Conservation (phyloP, 2,329 filamentous ascomycete genomes). For the Fusarium zealandicum region DNA sequence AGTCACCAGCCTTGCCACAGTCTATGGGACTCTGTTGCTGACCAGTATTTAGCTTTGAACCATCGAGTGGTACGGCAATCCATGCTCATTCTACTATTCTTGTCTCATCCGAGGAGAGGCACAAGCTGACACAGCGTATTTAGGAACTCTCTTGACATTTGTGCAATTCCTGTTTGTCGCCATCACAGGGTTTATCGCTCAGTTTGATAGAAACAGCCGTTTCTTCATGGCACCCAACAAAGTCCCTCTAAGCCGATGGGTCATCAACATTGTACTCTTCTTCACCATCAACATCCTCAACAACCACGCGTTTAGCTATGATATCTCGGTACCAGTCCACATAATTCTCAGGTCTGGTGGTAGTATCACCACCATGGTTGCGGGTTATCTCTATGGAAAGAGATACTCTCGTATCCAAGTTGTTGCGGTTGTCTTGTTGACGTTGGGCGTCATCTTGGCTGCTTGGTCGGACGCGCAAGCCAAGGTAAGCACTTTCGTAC, state of each 20-base stretch:
- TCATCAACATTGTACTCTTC: slow-evolving; percentile 88
- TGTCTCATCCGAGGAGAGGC: not conserved
- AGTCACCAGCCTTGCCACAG: slow-evolving; percentile 44
- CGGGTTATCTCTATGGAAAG: slow-evolving; percentile 88
- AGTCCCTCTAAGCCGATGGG: slow-evolving; percentile 85
- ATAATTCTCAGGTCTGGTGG: slow-evolving; percentile 96
- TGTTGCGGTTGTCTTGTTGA: slow-evolving; percentile 81
- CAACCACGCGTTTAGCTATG: slow-evolving; percentile 96
- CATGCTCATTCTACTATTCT: not conserved
- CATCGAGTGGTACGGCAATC: slow-evolving; percentile 71
- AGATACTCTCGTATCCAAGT: slow-evolving; percentile 82
- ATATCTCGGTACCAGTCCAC: slow-evolving; percentile 94
- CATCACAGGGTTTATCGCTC: slow-evolving; percentile 76
- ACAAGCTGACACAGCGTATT: slow-evolving; percentile 24
- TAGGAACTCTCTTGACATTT: slow-evolving; percentile 86
- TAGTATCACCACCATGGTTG: slow-evolving; percentile 92
- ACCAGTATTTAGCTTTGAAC: slow-evolving; percentile 69
- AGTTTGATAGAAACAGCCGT: slow-evolving; percentile 72
- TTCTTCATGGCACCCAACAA: slow-evolving; percentile 79
- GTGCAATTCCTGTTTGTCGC: slow-evolving; percentile 88
- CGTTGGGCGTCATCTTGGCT: slow-evolving; percentile 83
- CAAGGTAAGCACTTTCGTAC: slow-evolving; percentile 65
- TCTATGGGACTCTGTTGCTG: slow-evolving; percentile 16
- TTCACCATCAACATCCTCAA: slow-evolving; percentile 95
- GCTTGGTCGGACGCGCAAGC: slow-evolving; percentile 88